A percentile compares a stretch with the other conserved stretches of the same genome.
These are phyloP conservation scores for Solanum chaucha DNA, from an alignment of 257 asterid genomes.

Conservation along the genomic window DNA sequence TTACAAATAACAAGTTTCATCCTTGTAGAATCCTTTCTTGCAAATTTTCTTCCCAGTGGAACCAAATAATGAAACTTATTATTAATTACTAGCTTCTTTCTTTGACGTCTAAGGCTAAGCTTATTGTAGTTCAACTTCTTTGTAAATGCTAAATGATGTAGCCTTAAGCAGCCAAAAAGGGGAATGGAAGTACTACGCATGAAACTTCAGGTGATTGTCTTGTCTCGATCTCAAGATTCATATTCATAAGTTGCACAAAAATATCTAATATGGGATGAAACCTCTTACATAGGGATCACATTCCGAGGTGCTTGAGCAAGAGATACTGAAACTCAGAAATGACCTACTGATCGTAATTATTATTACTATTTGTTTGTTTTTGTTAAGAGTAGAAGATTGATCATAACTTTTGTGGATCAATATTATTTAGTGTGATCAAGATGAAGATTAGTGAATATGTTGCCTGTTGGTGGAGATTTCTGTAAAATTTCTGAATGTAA, in stretches of 20 bases:
- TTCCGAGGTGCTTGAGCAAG: too few relatives aligned
- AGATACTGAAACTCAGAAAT: too few relatives aligned
- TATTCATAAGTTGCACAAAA: neutral
- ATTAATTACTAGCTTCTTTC: neutral
- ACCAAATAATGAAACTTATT: neutral
- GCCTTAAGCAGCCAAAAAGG: slow-evolving; percentile 59
- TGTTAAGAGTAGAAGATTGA: too few relatives aligned
- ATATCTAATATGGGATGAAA: neutral
- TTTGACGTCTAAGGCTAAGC: neutral
- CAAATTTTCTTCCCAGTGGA: neutral
- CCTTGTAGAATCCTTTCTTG: neutral
- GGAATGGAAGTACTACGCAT: slow-evolving; percentile 77
- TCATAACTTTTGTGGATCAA: too few relatives aligned
- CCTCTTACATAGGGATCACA: neutral
- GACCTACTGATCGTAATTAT: too few relatives aligned
- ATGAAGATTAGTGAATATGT: too few relatives aligned
- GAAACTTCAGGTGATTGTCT: slow-evolving; percentile 67
- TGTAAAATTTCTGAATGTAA: too few relatives aligned
- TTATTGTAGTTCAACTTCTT: neutral
- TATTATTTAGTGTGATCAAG: too few relatives aligned
- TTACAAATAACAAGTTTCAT: neutral
- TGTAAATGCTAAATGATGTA: slow-evolving; percentile 84
- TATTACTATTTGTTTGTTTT: too few relatives aligned
- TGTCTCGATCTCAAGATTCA: neutral
- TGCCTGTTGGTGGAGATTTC: too few relatives aligned